These are phyloP conservation scores for Xerocomellus chrysenteron DNA, from an alignment of 768 basidiomycete genomes.

Conservation along the genomic window DNA sequence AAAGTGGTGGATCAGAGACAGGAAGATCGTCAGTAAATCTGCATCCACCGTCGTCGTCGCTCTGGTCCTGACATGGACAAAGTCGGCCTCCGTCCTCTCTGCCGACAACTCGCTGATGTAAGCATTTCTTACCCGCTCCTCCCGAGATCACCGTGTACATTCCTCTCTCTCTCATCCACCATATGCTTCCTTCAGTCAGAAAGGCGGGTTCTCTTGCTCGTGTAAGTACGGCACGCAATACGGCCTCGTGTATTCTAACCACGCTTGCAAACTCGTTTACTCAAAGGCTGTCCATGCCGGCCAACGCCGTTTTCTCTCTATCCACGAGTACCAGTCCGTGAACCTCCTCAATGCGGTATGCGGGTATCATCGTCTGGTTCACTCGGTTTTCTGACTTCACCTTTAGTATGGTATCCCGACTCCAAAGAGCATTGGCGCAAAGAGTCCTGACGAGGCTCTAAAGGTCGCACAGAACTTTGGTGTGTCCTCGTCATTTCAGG, in stretches of 20 bases:
- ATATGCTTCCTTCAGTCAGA: slow-evolving; percentile 67
- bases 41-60: slow-evolving; percentile 78
- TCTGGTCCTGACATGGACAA: slow-evolving; percentile 44
- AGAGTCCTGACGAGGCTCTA: slow-evolving; percentile 85
- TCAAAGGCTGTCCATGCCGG: slow-evolving; percentile 64
- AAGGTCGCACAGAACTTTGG: slow-evolving; percentile 89
- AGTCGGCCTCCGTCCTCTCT: neutral
- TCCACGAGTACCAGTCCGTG: slow-evolving; percentile 98
- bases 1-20: slow-evolving; percentile 66
- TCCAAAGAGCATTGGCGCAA: slow-evolving; percentile 86
- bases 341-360: slow-evolving; percentile 88
- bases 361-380: neutral
- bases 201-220: slow-evolving; percentile 65
- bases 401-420: slow-evolving; percentile 91
- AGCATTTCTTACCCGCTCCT: slow-evolving; percentile 13
- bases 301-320: slow-evolving; percentile 90
- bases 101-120: slow-evolving; percentile 41
- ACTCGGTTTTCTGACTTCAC: neutral
- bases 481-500: slow-evolving; percentile 32
- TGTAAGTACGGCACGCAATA: slow-evolving; percentile 36
- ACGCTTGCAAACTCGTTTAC: neutral
- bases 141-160: slow-evolving; percentile 13
- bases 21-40: slow-evolving; percentile 41
- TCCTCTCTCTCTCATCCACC: slow-evolving; percentile 26
- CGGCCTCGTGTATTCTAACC: neutral